phyloP scores from a whole-genome alignment of 345 rosid species.

The Gossypium australe region DNA sequence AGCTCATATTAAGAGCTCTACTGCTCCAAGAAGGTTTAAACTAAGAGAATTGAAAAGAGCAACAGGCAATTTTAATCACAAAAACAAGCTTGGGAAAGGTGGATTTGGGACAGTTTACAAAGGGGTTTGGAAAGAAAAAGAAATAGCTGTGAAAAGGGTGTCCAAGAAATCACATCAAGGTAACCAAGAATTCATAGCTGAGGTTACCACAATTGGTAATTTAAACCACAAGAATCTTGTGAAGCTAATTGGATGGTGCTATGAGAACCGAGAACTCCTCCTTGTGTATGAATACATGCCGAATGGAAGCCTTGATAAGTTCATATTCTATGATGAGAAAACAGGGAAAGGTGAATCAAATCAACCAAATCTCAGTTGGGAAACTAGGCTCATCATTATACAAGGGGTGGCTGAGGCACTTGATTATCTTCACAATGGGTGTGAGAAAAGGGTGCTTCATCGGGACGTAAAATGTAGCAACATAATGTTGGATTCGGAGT shows the following conservation, averaged over 20 bases:
- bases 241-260: conserved; percentile 75
- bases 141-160: conserved; percentile 63
- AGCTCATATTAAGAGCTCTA: conserved; percentile 37
- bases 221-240: conserved; percentile 67
- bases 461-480: conserved; percentile 70
- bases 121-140: conserved; percentile 41
- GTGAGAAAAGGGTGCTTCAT: conserved; percentile 62
- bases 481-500: conserved; percentile 65
- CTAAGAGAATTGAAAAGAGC: conserved; percentile 46
- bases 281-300: conserved; percentile 70
- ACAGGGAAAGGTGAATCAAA: conserved; percentile 1
- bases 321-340: conserved; percentile 30
- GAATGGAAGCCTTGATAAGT: conserved; percentile 62
- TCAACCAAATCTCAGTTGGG: conserved; percentile 40
- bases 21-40: conserved; percentile 30
- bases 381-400: conserved; percentile 39
- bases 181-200: conserved; percentile 68
- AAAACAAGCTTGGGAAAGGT: conserved; percentile 70
- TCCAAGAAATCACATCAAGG: conserved; percentile 67
- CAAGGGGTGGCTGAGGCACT: conserved; percentile 57
- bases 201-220: conserved; percentile 71
- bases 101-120: conserved; percentile 79
- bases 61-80: conserved; percentile 50
- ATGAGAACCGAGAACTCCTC: conserved; percentile 47
- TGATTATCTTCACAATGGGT: conserved; percentile 70